A percentile compares a stretch with the other conserved stretches of the same genome.
phyloP scores from a whole-genome alignment of 306 rosid genomes.

The Castanea crenata region DNA sequence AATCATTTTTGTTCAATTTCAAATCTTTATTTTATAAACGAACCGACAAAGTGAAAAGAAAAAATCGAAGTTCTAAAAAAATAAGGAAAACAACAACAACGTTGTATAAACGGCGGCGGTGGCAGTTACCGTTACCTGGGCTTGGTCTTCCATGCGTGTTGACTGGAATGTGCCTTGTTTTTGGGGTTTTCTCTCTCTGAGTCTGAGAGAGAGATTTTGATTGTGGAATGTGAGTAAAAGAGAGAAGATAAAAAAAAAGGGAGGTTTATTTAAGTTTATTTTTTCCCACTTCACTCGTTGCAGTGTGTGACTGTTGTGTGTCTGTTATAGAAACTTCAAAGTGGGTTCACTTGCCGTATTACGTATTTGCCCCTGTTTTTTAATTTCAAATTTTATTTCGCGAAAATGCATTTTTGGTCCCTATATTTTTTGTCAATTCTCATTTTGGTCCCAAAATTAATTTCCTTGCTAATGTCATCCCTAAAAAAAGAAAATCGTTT shows the following conservation, averaged over 20 bases:
- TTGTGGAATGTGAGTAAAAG: too few relatives aligned
- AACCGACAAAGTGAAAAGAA: not conserved
- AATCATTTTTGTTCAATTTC: too few relatives aligned
- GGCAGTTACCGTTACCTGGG: conserved; percentile 34
- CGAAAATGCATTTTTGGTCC: too few relatives aligned
- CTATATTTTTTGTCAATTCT: too few relatives aligned
- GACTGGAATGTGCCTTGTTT: not conserved
- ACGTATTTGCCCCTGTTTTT: conserved; percentile 22
- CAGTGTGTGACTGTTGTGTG: conserved; percentile 11
- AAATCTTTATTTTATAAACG: too few relatives aligned
- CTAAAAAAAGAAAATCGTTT: too few relatives aligned
- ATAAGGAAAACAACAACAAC: not conserved
- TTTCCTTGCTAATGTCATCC: too few relatives aligned
- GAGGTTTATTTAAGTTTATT: conserved; percentile 5
- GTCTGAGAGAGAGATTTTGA: too few relatives aligned
- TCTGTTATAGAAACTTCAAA: conserved; percentile 9
- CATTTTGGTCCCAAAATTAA: too few relatives aligned
- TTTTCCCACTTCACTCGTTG: not conserved
- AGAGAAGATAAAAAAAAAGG: not conserved
- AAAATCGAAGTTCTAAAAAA: conserved; percentile 2
- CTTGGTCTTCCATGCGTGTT: conserved; percentile 36
- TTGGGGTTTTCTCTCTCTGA: not conserved
- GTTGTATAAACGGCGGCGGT: not conserved
- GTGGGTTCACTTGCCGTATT: conserved; percentile 1
- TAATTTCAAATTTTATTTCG: not conserved